Conservation (phyloP, 2,329 filamentous ascomycete genomes). For the Colletotrichum falcatum region DNA sequence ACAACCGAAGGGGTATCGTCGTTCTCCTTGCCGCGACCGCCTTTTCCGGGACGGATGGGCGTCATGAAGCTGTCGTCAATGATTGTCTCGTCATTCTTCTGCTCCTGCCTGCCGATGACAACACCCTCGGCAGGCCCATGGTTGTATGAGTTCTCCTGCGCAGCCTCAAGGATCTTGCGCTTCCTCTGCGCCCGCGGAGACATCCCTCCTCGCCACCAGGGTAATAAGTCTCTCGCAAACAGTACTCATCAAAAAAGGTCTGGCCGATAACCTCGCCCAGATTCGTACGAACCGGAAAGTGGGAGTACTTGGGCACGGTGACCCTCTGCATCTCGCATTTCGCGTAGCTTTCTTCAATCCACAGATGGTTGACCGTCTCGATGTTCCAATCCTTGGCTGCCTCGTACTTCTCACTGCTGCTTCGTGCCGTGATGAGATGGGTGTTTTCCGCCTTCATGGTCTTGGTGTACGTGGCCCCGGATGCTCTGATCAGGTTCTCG, state of each 20-base stretch:
- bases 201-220: conserved; percentile 67
- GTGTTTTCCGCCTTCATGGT: conserved; percentile 96
- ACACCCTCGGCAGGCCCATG: conserved; percentile 62
- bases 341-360: conserved; percentile 97
- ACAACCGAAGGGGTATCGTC: conserved; percentile 77
- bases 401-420: conserved; percentile 90
- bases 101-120: conserved; percentile 55
- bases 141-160: conserved; percentile 63
- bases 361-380: conserved; percentile 91
- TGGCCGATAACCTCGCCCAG: conserved; percentile 93
- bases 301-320: conserved; percentile 80
- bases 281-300: conserved; percentile 91
- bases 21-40: conserved; percentile 81
- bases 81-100: conserved; percentile 55
- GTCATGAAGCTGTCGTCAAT: conserved; percentile 58
- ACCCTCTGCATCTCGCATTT: conserved; percentile 82
- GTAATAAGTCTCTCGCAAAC: conserved; percentile 75
- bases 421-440: conserved; percentile 91
- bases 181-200: conserved; percentile 60
- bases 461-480: conserved; percentile 91
- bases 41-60: conserved; percentile 63
- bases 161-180: conserved; percentile 62
- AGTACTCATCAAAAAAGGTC: conserved; percentile 78
- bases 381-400: conserved; percentile 95
- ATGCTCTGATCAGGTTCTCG: conserved; percentile 87